Evolutionary conservation across 768 basidiomycete species (phyloP).

Genomic region (Suillus fuscotomentosus): DNA sequence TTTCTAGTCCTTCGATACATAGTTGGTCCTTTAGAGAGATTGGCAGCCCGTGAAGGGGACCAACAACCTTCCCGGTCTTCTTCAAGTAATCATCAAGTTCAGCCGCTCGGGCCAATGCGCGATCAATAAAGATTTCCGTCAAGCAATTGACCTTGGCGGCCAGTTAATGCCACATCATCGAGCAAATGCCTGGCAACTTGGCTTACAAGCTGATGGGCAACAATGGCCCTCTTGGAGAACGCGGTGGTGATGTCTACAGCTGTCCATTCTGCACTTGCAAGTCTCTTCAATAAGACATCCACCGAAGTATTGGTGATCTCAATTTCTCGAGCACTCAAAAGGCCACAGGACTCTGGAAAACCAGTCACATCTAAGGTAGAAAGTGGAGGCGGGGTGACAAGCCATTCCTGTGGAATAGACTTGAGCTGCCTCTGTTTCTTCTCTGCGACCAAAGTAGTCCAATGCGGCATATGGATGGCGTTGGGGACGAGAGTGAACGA

Average conservation of each 20-base stretch:
- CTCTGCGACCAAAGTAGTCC: conserved; percentile 53
- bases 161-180: neutral
- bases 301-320: conserved; percentile 56
- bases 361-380: conserved; percentile 49
- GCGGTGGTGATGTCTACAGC: conserved; percentile 69
- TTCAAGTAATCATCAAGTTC: conserved; percentile 64
- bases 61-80: conserved; percentile 61
- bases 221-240: conserved; percentile 73
- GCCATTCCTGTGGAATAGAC: conserved; percentile 66
- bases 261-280: conserved; percentile 56
- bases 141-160: conserved; percentile 67
- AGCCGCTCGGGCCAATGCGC: conserved; percentile 60
- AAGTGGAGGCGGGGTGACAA: conserved; percentile 47
- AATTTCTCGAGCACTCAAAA: conserved; percentile 56
- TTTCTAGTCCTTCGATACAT: conserved; percentile 64
- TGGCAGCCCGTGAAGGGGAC: conserved; percentile 75
- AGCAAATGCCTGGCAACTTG: neutral
- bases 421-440: conserved; percentile 54
- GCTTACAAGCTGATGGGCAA: conserved; percentile 76
- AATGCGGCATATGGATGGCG: conserved; percentile 19
- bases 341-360: conserved; percentile 53
- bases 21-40: conserved; percentile 78
- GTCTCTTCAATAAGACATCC: conserved; percentile 46
- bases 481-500: too few species aligned
- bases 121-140: conserved; percentile 81